Percentiles rank a stretch among this genome's conserved stretches.
These are phyloP conservation scores for Leccinum pallidistipes DNA, from an alignment of 1,284 basidiomycete species.

Conservation along the genomic window DNA sequence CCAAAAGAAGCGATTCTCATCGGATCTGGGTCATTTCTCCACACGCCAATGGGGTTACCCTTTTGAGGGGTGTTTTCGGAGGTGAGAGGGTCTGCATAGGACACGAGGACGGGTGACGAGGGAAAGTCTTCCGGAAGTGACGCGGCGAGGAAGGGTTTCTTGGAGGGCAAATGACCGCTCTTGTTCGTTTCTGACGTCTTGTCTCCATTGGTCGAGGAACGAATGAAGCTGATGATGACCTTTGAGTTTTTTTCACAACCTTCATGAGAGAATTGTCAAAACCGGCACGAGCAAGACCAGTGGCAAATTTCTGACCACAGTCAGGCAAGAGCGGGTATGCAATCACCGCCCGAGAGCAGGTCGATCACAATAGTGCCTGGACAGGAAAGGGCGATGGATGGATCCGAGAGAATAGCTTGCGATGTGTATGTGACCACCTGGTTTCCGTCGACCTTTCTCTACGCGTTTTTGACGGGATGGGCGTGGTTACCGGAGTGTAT, in stretches of 20 bases:
- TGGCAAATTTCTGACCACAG: constrained; percentile 63
- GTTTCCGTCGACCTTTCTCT: constrained; percentile 71
- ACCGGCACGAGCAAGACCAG: constrained; percentile 69
- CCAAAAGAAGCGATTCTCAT: constrained; percentile 73
- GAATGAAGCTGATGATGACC: constrained; percentile 45
- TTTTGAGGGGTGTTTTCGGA: constrained; percentile 53
- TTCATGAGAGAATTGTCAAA: constrained; percentile 68
- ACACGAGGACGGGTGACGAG: constrained; percentile 63
- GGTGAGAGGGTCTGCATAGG: constrained; percentile 77
- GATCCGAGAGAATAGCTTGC: constrained; percentile 50
- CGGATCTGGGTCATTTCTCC: constrained; percentile 69
- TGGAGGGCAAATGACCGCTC: constrained; percentile 56
- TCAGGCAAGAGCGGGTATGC: constrained; percentile 62
- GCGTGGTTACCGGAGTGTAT: constrained; percentile 66
- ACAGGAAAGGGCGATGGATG: constrained; percentile 63
- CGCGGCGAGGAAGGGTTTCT: constrained; percentile 59
- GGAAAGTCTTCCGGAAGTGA: constrained; percentile 66
- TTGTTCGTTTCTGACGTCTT: constrained; percentile 64
- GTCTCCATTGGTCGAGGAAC: constrained; percentile 66
- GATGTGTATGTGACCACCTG: constrained; percentile 69
- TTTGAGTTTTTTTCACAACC: constrained; percentile 53
- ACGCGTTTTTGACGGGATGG: constrained; percentile 59
- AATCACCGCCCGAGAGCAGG: constrained; percentile 89
- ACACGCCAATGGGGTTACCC: constrained; percentile 40
- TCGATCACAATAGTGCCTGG: constrained; percentile 85